Evolutionary conservation across 2,329 filamentous ascomycete genomes (phyloP).

Genomic region (Aureobasidium sp.): DNA sequence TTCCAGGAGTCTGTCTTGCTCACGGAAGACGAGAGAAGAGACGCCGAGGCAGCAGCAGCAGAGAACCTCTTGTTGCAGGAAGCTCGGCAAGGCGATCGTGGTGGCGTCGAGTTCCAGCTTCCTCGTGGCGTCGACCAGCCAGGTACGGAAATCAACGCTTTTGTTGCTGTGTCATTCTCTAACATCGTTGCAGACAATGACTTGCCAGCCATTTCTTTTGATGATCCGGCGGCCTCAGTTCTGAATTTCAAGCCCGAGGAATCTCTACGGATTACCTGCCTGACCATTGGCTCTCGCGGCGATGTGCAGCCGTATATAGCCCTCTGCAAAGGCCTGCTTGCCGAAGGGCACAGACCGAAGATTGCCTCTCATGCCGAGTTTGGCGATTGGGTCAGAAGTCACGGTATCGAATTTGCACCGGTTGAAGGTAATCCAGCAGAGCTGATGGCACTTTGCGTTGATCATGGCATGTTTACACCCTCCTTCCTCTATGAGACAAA

Average conservation of each 20-base stretch:
- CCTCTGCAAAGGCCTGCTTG: conserved; percentile 79
- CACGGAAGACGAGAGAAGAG: conserved; percentile 58
- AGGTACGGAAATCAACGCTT: background rate
- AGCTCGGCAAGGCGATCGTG: conserved; percentile 48
- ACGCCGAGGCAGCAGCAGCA: conserved; percentile 64
- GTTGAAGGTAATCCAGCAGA: conserved; percentile 89
- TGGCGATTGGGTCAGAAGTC: conserved; percentile 76
- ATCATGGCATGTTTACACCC: conserved; percentile 94
- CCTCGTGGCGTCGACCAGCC: conserved; percentile 18
- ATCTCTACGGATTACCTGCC: conserved; percentile 74
- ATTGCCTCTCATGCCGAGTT: conserved; percentile 95
- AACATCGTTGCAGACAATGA: conserved; percentile 31
- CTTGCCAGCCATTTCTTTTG: conserved; percentile 71
- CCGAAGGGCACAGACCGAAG: conserved; percentile 74
- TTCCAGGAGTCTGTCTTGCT: conserved; percentile 61
- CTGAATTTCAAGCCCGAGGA: conserved; percentile 82
- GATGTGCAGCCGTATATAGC: conserved; percentile 98
- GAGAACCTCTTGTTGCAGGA: conserved; percentile 69
- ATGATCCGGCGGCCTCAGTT: conserved; percentile 79
- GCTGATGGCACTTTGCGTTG: conserved; percentile 91
- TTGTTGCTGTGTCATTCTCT: background rate
- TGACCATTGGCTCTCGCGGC: conserved; percentile 91
- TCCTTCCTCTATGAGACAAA: conserved; percentile 85
- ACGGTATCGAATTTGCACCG: conserved; percentile 85
- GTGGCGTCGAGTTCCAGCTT: conserved; percentile 29